phyloP scores from a whole-genome alignment of 169 alveolate genomes.

The Fabrea salina region DNA sequence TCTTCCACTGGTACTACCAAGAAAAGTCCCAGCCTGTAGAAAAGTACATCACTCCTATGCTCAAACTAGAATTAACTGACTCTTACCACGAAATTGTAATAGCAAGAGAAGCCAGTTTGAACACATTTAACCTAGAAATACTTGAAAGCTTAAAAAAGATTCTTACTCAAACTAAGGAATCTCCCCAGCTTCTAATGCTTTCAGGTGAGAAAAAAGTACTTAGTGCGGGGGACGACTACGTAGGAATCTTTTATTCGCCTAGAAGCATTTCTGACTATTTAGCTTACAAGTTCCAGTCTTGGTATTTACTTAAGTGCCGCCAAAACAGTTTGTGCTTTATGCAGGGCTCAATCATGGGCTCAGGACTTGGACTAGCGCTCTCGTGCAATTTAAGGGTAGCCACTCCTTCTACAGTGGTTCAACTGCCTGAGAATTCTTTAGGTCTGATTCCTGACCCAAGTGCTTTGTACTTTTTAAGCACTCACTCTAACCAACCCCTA shows the following conservation, averaged over 20 bases:
- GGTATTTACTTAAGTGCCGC: background rate
- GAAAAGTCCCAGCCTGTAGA: background rate
- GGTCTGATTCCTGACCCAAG: constrained; percentile 87
- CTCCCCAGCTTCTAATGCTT: background rate
- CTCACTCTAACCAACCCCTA: constrained; percentile 38
- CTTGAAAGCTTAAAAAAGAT: background rate
- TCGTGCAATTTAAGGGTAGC: constrained; percentile 81
- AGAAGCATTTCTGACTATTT: background rate
- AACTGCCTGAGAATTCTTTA: constrained; percentile 88
- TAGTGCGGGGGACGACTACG: background rate
- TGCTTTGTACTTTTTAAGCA: constrained; percentile 71
- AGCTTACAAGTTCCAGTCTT: background rate
- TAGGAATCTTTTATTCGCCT: background rate
- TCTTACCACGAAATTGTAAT: background rate
- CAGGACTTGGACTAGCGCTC: constrained; percentile 51
- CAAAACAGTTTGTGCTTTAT: background rate
- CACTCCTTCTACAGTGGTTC: constrained; percentile 81
- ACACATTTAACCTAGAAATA: constrained; percentile 8
- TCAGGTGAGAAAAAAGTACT: background rate
- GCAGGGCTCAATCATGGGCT: constrained; percentile 2
- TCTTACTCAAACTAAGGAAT: background rate
- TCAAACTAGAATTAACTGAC: background rate
- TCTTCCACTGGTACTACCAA: constrained; percentile 8
- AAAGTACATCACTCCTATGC: background rate
- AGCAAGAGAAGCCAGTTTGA: background rate